Evolutionary conservation across 73 alveolate genomes (phyloP), one percentile per base, ranked within the genome.

Genomic region (Paramecium pentaurelia): DNA sequence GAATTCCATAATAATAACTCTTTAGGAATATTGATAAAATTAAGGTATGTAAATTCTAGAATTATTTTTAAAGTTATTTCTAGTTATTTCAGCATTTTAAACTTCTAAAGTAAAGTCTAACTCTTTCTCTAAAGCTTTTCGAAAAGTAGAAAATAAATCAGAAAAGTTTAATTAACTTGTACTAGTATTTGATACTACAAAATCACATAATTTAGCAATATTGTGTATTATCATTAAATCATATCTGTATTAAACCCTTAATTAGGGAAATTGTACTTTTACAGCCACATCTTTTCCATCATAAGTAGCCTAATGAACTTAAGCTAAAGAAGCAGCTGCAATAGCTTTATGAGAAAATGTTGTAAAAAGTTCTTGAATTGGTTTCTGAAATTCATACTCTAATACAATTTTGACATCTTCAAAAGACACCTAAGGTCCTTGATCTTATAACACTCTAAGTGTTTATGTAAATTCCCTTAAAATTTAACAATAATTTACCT

Each of bases 291-390:
- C 94, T 47, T 94, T 92, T 9, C 97, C 97, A 4, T 59, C 37
- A 42, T 84, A 88, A 45, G 92, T 54, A 2, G 98, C 98, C 92
- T 92, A 87, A 90, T 96, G 98, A 6, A 96, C 98, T 90, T 96
- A 93, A 8, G 98, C 98, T 60, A 96, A 58, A 36, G 97, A 94
- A 30, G 98, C 98, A 11, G 97, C 97, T 22, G 98, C 98, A 32
- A 96, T 94, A 12, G 98, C 96, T 25, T 64, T 86, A 40, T 92
- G 77, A 25, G 95, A 97, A 85, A 96, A 96, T 32, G 95, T 86
- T 44, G 93, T 49, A 86, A 94, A 96, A 3, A 93, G 90, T 60
- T 96, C 96, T 30, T 87, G 94, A 27, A 71, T 9, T 27, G 71
- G 80, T 45, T 89, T 71, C 20, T 71, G 58, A 11, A 89, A 45